Evolutionary conservation across 352 stramenopile species (phyloP).

Genomic region (Thalassiosira hispida): DNA sequence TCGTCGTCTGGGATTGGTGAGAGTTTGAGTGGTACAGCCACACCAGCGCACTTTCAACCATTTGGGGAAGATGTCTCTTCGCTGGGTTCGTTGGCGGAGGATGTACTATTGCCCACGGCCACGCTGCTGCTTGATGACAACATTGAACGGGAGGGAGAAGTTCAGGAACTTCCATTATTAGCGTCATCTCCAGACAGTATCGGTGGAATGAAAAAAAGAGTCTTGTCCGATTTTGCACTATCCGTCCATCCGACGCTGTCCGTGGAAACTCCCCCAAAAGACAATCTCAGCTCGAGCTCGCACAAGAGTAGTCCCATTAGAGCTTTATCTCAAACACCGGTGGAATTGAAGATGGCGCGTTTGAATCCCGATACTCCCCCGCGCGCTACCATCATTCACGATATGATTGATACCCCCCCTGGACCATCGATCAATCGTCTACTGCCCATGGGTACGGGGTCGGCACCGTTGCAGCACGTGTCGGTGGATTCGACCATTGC

Average conservation of each 20-base stretch:
- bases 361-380: background rate
- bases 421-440: background rate
- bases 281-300: constrained; percentile 14
- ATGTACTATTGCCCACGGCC: background rate
- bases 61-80: constrained; percentile 35
- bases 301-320: background rate
- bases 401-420: no score
- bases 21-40: constrained; percentile 1
- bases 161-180: no score
- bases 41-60: constrained; percentile 27
- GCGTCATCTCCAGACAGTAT: background rate
- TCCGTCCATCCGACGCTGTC: constrained; percentile 7
- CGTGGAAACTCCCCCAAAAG: constrained; percentile 17
- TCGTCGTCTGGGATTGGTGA: no score
- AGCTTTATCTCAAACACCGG: no score
- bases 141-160: no score
- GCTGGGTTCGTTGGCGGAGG: constrained; percentile 24
- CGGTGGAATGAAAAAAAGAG: background rate
- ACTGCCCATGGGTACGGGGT: background rate
- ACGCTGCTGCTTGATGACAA: no score
- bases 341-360: background rate
- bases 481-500: constrained; percentile 32
- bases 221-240: background rate
- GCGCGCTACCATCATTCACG: background rate
- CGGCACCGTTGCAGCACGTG: background rate